Evolutionary conservation across 1,284 basidiomycete genomes (phyloP).

Genomic region (Leccinum huronense): DNA sequence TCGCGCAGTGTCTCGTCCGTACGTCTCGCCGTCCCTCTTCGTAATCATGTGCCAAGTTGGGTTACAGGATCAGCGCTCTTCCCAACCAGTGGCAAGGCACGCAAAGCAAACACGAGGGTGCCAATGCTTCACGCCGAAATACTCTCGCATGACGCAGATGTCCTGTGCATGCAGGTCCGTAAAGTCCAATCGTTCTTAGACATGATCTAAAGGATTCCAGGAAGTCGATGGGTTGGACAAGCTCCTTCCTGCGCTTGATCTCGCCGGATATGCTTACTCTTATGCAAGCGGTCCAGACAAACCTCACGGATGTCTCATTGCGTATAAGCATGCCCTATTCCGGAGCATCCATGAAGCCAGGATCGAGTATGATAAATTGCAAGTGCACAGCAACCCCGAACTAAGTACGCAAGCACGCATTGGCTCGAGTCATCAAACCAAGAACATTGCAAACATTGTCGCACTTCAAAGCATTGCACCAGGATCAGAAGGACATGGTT

Average conservation of each 20-base stretch:
- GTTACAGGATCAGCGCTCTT: conserved; percentile 77
- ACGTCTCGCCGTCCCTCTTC: conserved; percentile 35
- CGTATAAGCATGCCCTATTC: conserved; percentile 60
- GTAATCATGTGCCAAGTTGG: conserved; percentile 1
- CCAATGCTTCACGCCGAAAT: conserved; percentile 78
- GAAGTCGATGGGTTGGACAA: conserved; percentile 76
- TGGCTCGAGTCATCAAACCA: conserved; percentile 73
- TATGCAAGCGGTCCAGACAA: conserved; percentile 70
- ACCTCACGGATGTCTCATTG: conserved; percentile 81
- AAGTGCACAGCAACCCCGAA: conserved; percentile 42
- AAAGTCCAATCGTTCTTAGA: not conserved
- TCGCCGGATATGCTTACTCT: conserved; percentile 57
- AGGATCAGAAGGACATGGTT: conserved; percentile 43
- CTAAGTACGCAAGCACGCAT: conserved; percentile 37
- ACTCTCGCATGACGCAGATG: conserved; percentile 62
- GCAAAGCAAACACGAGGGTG: conserved; percentile 70
- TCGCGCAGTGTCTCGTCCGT: conserved; percentile 79
- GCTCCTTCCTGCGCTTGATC: conserved; percentile 57
- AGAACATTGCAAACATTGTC: conserved; percentile 78
- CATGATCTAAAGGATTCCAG: conserved; percentile 38
- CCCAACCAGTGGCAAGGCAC: conserved; percentile 72
- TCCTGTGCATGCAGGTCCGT: conserved; percentile 80
- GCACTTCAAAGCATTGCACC: conserved; percentile 50
- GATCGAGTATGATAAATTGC: conserved; percentile 69
- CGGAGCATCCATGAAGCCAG: conserved; percentile 43